Evolutionary conservation across 2,329 filamentous ascomycete genomes (phyloP).

Genomic region (Colletotrichum ledebouriae): DNA sequence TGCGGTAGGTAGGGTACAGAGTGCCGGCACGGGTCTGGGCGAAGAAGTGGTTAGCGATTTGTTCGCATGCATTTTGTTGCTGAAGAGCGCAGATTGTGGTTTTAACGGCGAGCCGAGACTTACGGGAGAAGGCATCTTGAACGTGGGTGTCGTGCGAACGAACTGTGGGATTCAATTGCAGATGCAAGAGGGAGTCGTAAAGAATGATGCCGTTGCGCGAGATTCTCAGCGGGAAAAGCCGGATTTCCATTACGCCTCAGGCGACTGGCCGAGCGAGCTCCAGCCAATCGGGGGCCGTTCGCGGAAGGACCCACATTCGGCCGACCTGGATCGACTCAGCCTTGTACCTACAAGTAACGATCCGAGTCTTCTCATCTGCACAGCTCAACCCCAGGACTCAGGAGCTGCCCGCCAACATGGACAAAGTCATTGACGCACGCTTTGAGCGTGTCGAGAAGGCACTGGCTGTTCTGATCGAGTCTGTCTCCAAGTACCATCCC

Average conservation of each 20-base stretch:
- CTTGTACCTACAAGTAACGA: conserved; percentile 22
- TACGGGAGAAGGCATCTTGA: conserved; percentile 59
- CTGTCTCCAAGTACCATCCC: conserved; percentile 85
- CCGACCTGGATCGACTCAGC: conserved; percentile 34
- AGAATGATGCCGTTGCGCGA: conserved; percentile 42
- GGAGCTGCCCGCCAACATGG: conserved; percentile 60
- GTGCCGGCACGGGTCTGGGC: conserved; percentile 25
- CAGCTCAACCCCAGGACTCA: background rate
- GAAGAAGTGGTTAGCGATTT: conserved; percentile 6
- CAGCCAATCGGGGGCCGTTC: conserved; percentile 32
- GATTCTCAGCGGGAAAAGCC: conserved; percentile 44
- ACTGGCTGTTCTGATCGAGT: conserved; percentile 79
- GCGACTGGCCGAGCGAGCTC: conserved; percentile 33
- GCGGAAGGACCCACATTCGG: background rate
- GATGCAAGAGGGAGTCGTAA: conserved; percentile 44
- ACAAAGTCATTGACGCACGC: conserved; percentile 70
- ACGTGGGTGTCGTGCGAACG: conserved; percentile 48
- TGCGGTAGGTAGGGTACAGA: conserved; percentile 49
- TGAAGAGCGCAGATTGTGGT: too few species aligned
- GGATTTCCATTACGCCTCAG: conserved; percentile 42
- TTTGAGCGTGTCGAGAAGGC: conserved; percentile 77
- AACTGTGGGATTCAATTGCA: conserved; percentile 53
- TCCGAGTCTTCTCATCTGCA: conserved; percentile 3
- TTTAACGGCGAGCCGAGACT: conserved; percentile 40
- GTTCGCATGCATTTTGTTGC: background rate